Evolutionary conservation across 2,329 filamentous ascomycete genomes (phyloP).

Genomic region (Aspergillus vadensis): DNA sequence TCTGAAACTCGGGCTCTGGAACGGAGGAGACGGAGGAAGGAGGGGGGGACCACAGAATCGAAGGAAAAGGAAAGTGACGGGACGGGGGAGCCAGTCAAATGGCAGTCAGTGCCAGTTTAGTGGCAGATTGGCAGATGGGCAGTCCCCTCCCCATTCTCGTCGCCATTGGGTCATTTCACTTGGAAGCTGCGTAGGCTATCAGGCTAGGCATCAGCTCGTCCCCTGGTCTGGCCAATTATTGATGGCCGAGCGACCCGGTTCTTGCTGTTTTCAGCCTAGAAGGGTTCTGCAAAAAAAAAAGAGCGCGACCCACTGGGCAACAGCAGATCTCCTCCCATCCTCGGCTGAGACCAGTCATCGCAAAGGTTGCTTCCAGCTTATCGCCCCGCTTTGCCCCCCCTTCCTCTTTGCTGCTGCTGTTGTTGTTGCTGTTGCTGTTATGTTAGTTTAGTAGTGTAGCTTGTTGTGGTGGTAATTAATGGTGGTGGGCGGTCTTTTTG

Average conservation of each 20-base stretch:
- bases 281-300: conserved; percentile 6
- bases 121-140: conserved; percentile 1
- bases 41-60: too few species aligned
- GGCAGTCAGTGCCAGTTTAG: conserved; percentile 8
- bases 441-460: background rate
- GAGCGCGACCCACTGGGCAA: conserved; percentile 13
- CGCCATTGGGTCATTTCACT: conserved; percentile 6
- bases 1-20: conserved; percentile 20
- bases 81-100: too few species aligned
- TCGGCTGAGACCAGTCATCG: conserved; percentile 19
- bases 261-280: conserved; percentile 23
- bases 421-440: background rate
- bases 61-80: background rate
- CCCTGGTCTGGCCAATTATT: conserved; percentile 18
- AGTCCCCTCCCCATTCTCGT: background rate
- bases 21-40: conserved; percentile 8
- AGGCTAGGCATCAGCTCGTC: conserved; percentile 20
- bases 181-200: conserved; percentile 22
- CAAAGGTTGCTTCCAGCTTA: conserved; percentile 15
- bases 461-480: background rate
- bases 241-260: background rate
- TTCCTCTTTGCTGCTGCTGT: conserved; percentile 5
- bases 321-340: conserved; percentile 22
- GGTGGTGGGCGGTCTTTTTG: background rate
- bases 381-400: conserved; percentile 23